phyloP scores from a whole-genome alignment of 2,329 filamentous ascomycete species.

The Dactylellina parvicollis region DNA sequence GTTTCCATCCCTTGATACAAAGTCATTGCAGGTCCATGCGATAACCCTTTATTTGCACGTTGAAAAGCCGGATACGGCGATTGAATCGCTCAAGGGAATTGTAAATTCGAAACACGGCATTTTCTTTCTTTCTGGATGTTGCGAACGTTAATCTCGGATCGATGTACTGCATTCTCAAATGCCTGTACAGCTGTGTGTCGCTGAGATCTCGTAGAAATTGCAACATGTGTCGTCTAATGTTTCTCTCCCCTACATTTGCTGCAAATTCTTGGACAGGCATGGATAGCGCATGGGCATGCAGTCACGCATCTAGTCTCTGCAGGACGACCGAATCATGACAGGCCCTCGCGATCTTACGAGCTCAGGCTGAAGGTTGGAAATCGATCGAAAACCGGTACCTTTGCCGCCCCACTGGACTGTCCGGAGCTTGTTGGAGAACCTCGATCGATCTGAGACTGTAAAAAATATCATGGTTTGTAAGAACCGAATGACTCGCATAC shows the following conservation, averaged over 20 bases:
- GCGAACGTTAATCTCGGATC: no score
- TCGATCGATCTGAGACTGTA: slow-evolving; percentile 5
- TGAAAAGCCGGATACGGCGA: background rate
- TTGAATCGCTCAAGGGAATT: background rate
- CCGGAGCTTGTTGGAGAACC: background rate
- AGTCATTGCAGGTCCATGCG: background rate
- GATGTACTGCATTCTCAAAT: no score
- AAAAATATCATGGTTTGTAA: slow-evolving; percentile 10
- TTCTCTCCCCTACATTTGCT: no score
- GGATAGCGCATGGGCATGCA: no score
- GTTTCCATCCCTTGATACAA: slow-evolving; percentile 22
- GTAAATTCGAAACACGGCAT: background rate
- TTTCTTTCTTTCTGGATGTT: background rate
- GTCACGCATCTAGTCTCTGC: background rate
- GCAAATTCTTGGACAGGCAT: no score
- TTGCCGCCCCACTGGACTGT: background rate
- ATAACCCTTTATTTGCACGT: background rate
- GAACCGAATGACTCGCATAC: slow-evolving; percentile 38
- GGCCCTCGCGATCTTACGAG: no score
- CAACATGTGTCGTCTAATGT: slow-evolving; percentile 8
- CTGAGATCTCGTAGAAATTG: slow-evolving; percentile 10
- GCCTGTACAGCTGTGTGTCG: background rate
- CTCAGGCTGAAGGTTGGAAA: background rate
- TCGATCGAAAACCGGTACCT: background rate
- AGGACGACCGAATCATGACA: slow-evolving; percentile 17